These are phyloP conservation scores for Polygonum maritimum DNA, from an alignment of 148 eudicot genomes.

Conservation along the genomic window DNA sequence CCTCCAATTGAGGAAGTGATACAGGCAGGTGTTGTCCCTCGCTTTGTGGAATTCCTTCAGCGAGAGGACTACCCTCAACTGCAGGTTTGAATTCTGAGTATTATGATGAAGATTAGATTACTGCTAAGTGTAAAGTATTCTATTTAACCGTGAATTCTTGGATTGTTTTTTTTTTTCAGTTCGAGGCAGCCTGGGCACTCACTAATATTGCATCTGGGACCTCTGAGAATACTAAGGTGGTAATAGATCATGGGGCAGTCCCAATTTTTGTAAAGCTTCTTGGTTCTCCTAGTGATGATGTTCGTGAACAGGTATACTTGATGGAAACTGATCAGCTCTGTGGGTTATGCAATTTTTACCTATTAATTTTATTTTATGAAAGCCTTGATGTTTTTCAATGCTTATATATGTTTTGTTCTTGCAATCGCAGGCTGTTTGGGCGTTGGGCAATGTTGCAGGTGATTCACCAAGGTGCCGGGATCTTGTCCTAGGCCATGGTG, in stretches of 20 bases:
- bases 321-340: not conserved
- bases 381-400: not conserved
- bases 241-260: constrained; percentile 12
- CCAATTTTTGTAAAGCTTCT: constrained; percentile 17
- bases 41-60: constrained; percentile 65
- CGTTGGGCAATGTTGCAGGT: constrained; percentile 54
- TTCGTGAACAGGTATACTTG: constrained; percentile 15
- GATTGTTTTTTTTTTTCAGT: constrained; percentile 1
- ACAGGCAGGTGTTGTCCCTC: constrained; percentile 73
- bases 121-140: not conserved
- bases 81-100: constrained; percentile 39
- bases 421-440: constrained; percentile 42
- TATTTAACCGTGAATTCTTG: not conserved
- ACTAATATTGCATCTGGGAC: constrained; percentile 19
- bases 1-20: constrained; percentile 92
- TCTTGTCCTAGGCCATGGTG: constrained; percentile 42
- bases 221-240: constrained; percentile 14
- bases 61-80: constrained; percentile 75
- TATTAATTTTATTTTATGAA: not conserved
- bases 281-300: constrained; percentile 13
- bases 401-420: not conserved
- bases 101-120: not conserved
- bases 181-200: constrained; percentile 20
- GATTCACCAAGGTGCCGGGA: constrained; percentile 52
- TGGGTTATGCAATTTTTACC: not conserved